These are phyloP conservation scores for Oryza brachyantha DNA, from an alignment of 176 grass and related monocot genomes.

Conservation along the genomic window DNA sequence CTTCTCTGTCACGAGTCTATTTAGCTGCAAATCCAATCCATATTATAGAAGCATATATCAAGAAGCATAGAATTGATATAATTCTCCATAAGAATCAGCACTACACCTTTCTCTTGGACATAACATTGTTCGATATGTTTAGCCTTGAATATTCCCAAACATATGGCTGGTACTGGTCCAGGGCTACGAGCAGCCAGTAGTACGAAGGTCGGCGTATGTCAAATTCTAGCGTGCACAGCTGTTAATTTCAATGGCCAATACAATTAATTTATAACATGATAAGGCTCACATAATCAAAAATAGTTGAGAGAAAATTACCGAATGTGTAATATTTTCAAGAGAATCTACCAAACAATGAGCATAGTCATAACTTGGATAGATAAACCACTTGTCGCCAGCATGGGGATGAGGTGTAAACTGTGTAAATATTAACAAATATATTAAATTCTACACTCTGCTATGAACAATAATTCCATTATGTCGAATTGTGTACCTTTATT, in stretches of 20 bases:
- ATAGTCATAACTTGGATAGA: slow-evolving; percentile 98
- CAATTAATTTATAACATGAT: not conserved
- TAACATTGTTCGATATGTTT: slow-evolving; percentile 92
- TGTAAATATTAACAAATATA: slow-evolving; percentile 12
- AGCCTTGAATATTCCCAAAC: slow-evolving; percentile 98
- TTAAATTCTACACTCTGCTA: slow-evolving; percentile 10
- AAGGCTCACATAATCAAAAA: not conserved
- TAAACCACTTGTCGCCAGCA: slow-evolving; percentile 96
- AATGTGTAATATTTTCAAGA: slow-evolving; percentile 94
- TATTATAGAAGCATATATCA: not conserved
- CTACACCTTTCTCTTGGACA: slow-evolving; percentile 95
- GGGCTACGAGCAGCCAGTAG: slow-evolving; percentile 30
- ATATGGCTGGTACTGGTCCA: slow-evolving; percentile 84
- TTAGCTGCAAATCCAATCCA: slow-evolving; percentile 53
- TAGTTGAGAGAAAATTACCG: slow-evolving; percentile 48
- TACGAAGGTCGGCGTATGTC: not conserved
- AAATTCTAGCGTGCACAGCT: not conserved
- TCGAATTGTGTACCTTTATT: slow-evolving; percentile 72
- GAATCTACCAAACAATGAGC: slow-evolving; percentile 99
- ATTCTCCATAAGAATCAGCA: not conserved
- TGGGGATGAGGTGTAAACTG: slow-evolving; percentile 95
- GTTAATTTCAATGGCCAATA: not conserved
- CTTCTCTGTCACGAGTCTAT: slow-evolving; percentile 87
- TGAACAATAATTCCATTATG: not conserved
- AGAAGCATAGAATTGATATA: not conserved